Percentiles rank a stretch among this genome's conserved stretches.
Evolutionary conservation across 169 alveolate species (phyloP).

Genomic region (Ichthyophthirius multifiliis): DNA sequence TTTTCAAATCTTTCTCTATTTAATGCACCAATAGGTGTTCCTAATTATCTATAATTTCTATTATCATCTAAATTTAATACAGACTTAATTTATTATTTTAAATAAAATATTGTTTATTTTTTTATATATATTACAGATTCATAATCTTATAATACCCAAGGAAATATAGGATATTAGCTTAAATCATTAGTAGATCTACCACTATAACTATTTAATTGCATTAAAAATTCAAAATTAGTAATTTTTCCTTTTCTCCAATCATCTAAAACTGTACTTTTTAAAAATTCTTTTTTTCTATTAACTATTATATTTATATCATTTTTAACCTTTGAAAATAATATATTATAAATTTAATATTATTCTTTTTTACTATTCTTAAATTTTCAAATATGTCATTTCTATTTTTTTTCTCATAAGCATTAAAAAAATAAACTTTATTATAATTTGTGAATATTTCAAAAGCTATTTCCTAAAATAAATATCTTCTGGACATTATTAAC

Average conservation of each 20-base stretch:
- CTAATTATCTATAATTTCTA: constrained; percentile 46
- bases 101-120: neutral
- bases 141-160: constrained; percentile 54
- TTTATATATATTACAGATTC: neutral
- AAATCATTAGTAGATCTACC: constrained; percentile 71
- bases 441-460: constrained; percentile 46
- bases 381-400: too few species aligned
- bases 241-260: constrained; percentile 67
- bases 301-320: neutral
- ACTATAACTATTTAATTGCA: constrained; percentile 53
- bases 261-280: constrained; percentile 28
- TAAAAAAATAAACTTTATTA: constrained; percentile 52
- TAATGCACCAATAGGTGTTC: constrained; percentile 57
- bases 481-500: constrained; percentile 45
- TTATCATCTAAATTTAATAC: constrained; percentile 42
- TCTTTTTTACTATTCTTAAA: neutral
- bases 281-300: constrained; percentile 3
- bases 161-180: constrained; percentile 71
- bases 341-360: too few species aligned
- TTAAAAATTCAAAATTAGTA: constrained; percentile 57
- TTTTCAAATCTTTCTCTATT: constrained; percentile 49
- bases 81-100: neutral
- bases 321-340: neutral
- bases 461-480: constrained; percentile 42
- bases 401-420: neutral